Evolutionary conservation across 2,329 filamentous ascomycete species (phyloP).

Genomic region (Diaporthe longicolla): DNA sequence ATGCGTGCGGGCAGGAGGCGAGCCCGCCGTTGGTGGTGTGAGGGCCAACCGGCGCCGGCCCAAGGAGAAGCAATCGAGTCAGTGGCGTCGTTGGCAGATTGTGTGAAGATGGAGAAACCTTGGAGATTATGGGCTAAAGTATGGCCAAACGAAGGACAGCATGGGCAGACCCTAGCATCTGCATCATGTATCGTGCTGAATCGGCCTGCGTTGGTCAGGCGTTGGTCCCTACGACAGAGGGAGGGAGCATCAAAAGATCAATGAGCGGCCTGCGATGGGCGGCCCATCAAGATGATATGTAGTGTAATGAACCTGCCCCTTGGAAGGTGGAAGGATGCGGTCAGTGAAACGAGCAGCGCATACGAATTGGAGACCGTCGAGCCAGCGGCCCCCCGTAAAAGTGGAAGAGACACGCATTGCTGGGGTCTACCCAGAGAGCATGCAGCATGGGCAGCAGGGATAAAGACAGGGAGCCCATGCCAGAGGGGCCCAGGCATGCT

Average conservation of each 20-base stretch:
- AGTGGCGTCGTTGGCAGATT: constrained; percentile 37
- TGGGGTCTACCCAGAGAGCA: constrained; percentile 33
- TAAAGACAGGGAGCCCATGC: constrained; percentile 32
- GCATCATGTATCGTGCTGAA: constrained; percentile 38
- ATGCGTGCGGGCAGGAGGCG: constrained; percentile 37
- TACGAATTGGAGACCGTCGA: constrained; percentile 31
- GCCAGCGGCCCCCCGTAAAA: constrained; percentile 33
- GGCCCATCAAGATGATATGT: constrained; percentile 39
- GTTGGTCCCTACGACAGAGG: constrained; percentile 31
- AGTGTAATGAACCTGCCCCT: constrained; percentile 27
- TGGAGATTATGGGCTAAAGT: constrained; percentile 33
- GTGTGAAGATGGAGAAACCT: constrained; percentile 39
- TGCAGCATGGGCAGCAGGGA: constrained; percentile 41
- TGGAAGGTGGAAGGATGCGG: constrained; percentile 40
- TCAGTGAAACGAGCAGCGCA: constrained; percentile 38
- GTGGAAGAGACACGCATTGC: constrained; percentile 38
- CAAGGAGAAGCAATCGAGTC: constrained; percentile 43
- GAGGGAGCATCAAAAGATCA: constrained; percentile 14
- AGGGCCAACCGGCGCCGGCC: constrained; percentile 42
- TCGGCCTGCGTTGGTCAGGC: constrained; percentile 39
- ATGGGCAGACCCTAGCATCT: constrained; percentile 39
- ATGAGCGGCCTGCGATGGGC: constrained; percentile 12
- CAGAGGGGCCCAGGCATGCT: constrained; percentile 22
- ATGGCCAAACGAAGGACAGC: constrained; percentile 36
- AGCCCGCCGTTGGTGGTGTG: constrained; percentile 38